Conservation (phyloP, 2,329 filamentous ascomycete genomes). For the Penicillium occitanis region DNA sequence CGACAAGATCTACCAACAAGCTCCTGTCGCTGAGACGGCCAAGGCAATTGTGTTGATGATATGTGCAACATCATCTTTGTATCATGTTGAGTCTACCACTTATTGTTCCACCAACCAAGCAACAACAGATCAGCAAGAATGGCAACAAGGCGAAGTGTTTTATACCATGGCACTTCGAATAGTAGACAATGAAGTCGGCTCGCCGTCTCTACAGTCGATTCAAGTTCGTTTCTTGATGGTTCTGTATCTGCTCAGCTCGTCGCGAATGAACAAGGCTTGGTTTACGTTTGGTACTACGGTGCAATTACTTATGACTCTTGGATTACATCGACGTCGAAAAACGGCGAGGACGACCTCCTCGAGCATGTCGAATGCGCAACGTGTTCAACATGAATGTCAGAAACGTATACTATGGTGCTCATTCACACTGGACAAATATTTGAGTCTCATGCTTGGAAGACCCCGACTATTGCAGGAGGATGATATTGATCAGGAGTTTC, state of each 20-base stretch:
- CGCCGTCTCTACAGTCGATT: conserved; percentile 23
- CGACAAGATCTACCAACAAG: background rate
- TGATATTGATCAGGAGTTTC: conserved; percentile 22
- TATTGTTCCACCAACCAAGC: background rate
- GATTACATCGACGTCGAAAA: conserved; percentile 32
- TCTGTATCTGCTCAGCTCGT: conserved; percentile 40
- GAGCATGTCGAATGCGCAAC: background rate
- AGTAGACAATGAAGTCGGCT: background rate
- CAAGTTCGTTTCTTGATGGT: conserved; percentile 29
- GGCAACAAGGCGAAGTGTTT: background rate
- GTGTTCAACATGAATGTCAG: background rate
- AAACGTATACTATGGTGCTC: background rate
- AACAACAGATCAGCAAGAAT: background rate
- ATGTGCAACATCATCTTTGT: background rate
- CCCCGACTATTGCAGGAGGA: conserved; percentile 39
- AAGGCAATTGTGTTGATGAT: background rate
- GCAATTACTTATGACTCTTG: conserved; percentile 39
- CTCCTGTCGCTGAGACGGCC: background rate
- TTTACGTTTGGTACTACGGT: conserved; percentile 39
- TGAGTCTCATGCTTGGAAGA: conserved; percentile 40
- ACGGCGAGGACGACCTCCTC: background rate
- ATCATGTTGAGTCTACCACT: background rate
- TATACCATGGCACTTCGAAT: background rate
- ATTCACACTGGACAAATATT: conserved; percentile 29
- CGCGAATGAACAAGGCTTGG: conserved; percentile 40